These are phyloP conservation scores for Dendrocalamus latiflorus DNA, from an alignment of 202 grass and related monocot species.

Conservation along the genomic window DNA sequence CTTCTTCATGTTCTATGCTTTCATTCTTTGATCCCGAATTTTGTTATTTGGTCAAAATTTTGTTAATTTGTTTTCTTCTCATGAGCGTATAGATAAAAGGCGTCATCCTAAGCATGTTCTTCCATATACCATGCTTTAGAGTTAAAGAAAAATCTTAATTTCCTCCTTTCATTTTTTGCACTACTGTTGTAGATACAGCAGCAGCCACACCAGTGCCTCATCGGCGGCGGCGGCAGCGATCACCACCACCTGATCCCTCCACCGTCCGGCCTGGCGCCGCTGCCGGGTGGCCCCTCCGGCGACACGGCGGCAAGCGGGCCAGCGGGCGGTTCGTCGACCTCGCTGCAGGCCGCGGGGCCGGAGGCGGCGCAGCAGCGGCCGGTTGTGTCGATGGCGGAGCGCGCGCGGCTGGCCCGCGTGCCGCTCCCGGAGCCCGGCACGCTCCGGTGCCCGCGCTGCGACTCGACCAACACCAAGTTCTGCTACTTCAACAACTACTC, in stretches of 20 bases:
- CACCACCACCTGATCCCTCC: conserved; percentile 42
- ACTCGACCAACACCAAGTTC: conserved; percentile 89
- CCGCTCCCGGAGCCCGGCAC: conserved; percentile 64
- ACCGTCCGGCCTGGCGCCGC: conserved; percentile 9
- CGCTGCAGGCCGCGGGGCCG: conserved; percentile 4
- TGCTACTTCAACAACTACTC: conserved; percentile 99
- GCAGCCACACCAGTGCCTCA: conserved; percentile 55
- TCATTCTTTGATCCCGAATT: not conserved
- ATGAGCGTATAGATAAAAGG: not conserved
- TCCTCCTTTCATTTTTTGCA: not conserved
- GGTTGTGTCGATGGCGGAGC: conserved; percentile 61
- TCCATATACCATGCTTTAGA: conserved; percentile 54
- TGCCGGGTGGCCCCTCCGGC: not conserved
- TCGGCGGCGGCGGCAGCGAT: conserved; percentile 17
- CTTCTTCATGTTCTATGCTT: not conserved
- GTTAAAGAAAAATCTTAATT: conserved; percentile 6
- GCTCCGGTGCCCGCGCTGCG: conserved; percentile 78
- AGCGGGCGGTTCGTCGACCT: conserved; percentile 10
- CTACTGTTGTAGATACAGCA: conserved; percentile 51
- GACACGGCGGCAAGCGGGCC: conserved; percentile 28
- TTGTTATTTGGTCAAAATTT: not conserved
- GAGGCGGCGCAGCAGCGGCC: conserved; percentile 9
- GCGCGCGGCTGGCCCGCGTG: conserved; percentile 65
- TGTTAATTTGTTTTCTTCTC: not conserved
- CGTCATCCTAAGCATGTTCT: conserved; percentile 32